Conservation (phyloP, 306 rosid species). For the Pachyrhizus erosus region DNA sequence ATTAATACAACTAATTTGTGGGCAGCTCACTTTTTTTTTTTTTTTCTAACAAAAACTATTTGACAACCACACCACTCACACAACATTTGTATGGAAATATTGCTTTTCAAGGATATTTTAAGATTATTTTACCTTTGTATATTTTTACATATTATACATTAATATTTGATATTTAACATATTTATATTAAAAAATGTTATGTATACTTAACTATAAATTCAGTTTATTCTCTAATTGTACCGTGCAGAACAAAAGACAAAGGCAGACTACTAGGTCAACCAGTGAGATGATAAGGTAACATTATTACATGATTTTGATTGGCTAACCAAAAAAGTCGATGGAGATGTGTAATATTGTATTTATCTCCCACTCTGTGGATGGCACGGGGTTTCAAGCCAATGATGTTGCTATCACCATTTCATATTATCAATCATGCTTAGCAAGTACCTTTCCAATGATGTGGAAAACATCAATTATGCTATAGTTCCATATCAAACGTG, state of each 20-base stretch:
- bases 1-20: neutral
- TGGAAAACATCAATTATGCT: constrained; percentile 27
- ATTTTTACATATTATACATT: neutral
- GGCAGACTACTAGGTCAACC: neutral
- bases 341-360: constrained; percentile 8
- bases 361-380: constrained; percentile 25
- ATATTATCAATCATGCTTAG: constrained; percentile 12
- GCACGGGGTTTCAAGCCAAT: constrained; percentile 44
- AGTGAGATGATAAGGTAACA: constrained; percentile 46
- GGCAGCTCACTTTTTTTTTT: neutral
- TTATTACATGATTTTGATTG: constrained; percentile 45
- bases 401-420: constrained; percentile 29
- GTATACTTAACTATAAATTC: neutral
- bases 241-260: neutral
- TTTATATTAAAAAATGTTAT: neutral
- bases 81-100: neutral
- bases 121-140: neutral
- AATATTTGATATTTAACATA: neutral
- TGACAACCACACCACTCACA: neutral
- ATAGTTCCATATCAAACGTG: neutral
- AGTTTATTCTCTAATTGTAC: neutral
- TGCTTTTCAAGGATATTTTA: neutral
- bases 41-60: neutral
- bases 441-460: constrained; percentile 40
- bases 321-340: constrained; percentile 36